phyloP scores from a whole-genome alignment of 331 rosid species.

The Malus hybrid region DNA sequence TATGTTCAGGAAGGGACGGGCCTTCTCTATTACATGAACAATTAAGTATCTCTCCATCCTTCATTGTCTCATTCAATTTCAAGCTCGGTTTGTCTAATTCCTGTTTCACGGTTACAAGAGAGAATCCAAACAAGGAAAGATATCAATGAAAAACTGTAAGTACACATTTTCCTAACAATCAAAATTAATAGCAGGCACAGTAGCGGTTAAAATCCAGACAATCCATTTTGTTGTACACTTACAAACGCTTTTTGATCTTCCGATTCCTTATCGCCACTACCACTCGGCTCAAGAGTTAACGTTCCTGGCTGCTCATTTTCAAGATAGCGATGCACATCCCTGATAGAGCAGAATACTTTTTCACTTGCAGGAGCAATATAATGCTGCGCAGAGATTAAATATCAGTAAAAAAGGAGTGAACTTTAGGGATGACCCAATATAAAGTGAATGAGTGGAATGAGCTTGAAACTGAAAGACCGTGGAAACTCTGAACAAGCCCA shows the following conservation, averaged over 20 bases:
- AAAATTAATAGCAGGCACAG: background rate
- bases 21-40: slow-evolving; percentile 20
- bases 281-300: slow-evolving; percentile 22
- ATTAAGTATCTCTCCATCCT: slow-evolving; percentile 26
- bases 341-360: slow-evolving; percentile 42
- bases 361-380: slow-evolving; percentile 63
- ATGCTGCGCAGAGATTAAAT: slow-evolving; percentile 26
- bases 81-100: slow-evolving; percentile 9
- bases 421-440: background rate
- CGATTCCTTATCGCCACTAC: slow-evolving; percentile 7
- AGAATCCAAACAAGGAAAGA: slow-evolving; percentile 29
- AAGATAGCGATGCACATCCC: slow-evolving; percentile 44
- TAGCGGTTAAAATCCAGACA: background rate
- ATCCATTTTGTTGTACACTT: slow-evolving; percentile 19
- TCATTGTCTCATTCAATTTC: slow-evolving; percentile 17
- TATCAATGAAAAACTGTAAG: background rate
- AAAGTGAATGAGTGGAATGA: background rate
- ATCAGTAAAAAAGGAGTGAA: background rate
- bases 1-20: slow-evolving; percentile 3
- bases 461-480: background rate
- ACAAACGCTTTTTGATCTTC: slow-evolving; percentile 29
- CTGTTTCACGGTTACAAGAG: slow-evolving; percentile 10
- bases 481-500: background rate
- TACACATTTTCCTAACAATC: background rate
- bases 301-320: slow-evolving; percentile 42